These are phyloP conservation scores for Gypsophila paniculata DNA, from an alignment of 179 eudicot species.

Conservation along the genomic window DNA sequence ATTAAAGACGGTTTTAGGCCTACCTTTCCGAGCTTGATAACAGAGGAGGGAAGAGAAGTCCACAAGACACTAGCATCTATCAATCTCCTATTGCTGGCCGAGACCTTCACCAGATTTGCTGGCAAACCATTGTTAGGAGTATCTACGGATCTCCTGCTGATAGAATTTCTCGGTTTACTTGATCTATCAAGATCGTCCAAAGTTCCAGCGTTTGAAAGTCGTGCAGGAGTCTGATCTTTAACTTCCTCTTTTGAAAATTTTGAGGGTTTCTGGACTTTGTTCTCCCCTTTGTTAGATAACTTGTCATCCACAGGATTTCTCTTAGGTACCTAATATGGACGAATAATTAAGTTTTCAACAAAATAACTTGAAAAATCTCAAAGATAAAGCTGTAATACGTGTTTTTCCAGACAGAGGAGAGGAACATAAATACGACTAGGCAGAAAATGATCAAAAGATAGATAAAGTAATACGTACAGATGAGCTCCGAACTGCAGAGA, in stretches of 20 bases:
- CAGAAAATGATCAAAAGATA: slow-evolving; percentile 9
- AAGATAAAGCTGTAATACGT: no score
- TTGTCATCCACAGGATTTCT: slow-evolving; percentile 51
- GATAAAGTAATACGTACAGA: slow-evolving; percentile 48
- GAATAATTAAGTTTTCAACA: neutral
- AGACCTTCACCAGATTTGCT: slow-evolving; percentile 35
- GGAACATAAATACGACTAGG: neutral
- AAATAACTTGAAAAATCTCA: neutral
- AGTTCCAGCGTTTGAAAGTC: slow-evolving; percentile 42
- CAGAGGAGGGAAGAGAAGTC: slow-evolving; percentile 74
- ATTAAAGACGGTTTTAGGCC: neutral
- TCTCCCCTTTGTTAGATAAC: slow-evolving; percentile 49
- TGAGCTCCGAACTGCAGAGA: slow-evolving; percentile 49
- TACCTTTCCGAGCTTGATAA: slow-evolving; percentile 84
- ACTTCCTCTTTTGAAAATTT: slow-evolving; percentile 49
- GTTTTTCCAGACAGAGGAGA: neutral
- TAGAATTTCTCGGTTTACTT: slow-evolving; percentile 40
- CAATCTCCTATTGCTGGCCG: slow-evolving; percentile 40
- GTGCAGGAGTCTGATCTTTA: slow-evolving; percentile 35
- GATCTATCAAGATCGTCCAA: slow-evolving; percentile 37
- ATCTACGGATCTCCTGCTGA: slow-evolving; percentile 51
- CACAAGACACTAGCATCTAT: slow-evolving; percentile 49
- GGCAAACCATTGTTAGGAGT: slow-evolving; percentile 27
- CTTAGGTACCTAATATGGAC: slow-evolving; percentile 51
- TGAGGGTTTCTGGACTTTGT: slow-evolving; percentile 33